These are phyloP conservation scores for Aureobasidium sp. DNA, from an alignment of 2,329 filamentous ascomycete species.

Conservation along the genomic window DNA sequence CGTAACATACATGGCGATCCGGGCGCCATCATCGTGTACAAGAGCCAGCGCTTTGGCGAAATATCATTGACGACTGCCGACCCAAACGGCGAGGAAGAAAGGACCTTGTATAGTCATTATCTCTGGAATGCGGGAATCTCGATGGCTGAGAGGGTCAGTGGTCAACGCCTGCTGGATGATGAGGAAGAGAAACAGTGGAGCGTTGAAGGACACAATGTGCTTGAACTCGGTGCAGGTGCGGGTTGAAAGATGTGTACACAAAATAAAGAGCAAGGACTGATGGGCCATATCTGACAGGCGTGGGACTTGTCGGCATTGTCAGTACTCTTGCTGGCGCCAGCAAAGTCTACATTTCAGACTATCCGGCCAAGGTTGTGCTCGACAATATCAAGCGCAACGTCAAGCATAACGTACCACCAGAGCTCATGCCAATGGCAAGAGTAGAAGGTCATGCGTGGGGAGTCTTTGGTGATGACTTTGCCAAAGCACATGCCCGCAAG, in stretches of 20 bases:
- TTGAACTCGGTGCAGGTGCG: slow-evolving; percentile 62
- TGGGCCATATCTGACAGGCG: slow-evolving; percentile 25
- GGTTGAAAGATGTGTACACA: slow-evolving; percentile 27
- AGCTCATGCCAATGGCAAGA: slow-evolving; percentile 27
- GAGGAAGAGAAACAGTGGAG: slow-evolving; percentile 31
- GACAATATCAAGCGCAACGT: slow-evolving; percentile 52
- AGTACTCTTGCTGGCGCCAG: slow-evolving; percentile 36
- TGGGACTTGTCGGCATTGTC: slow-evolving; percentile 40
- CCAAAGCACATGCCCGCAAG: slow-evolving; percentile 26
- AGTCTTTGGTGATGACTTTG: slow-evolving; percentile 36
- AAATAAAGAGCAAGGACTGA: slow-evolving; percentile 16
- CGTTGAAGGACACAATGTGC: slow-evolving; percentile 42
- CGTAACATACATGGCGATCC: slow-evolving; percentile 57
- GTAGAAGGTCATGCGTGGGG: slow-evolving; percentile 61
- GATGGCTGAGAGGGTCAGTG: slow-evolving; percentile 36
- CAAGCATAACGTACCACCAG: slow-evolving; percentile 38
- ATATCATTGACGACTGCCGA: slow-evolving; percentile 36
- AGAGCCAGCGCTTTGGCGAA: slow-evolving; percentile 25
- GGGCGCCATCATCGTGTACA: slow-evolving; percentile 50
- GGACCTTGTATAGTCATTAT: slow-evolving; percentile 60
- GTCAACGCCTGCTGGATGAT: slow-evolving; percentile 20
- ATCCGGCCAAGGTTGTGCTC: slow-evolving; percentile 54
- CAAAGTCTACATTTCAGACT: slow-evolving; percentile 53
- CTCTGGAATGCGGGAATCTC: slow-evolving; percentile 57
- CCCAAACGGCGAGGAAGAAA: slow-evolving; percentile 44